Percentiles rank a stretch among this genome's conserved stretches.
Evolutionary conservation across 1,284 basidiomycete species (phyloP).

Genomic region (Anthracocystis walkeri): DNA sequence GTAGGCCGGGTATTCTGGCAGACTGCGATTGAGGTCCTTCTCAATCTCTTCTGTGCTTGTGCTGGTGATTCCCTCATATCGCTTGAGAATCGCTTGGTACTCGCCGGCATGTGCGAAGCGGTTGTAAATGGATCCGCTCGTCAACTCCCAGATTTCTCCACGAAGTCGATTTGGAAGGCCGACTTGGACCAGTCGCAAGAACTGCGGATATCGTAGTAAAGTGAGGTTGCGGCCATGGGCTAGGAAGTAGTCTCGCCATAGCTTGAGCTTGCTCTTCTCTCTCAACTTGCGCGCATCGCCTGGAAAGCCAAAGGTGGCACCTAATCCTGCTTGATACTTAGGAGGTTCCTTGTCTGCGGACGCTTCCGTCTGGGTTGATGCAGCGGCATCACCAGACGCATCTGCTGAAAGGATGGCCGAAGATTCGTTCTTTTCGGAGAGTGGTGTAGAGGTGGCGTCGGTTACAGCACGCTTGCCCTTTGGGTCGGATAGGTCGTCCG

Average conservation of each 20-base stretch:
- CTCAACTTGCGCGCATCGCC: slow-evolving; percentile 72
- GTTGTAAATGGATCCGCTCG: slow-evolving; percentile 89
- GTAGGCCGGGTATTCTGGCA: slow-evolving; percentile 68
- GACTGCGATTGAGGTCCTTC: slow-evolving; percentile 88
- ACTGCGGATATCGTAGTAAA: slow-evolving; percentile 94
- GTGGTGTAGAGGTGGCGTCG: slow-evolving; percentile 27
- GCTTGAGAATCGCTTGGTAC: slow-evolving; percentile 83
- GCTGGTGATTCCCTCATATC: slow-evolving; percentile 83
- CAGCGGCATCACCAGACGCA: slow-evolving; percentile 17
- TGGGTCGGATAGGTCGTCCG: slow-evolving; percentile 69
- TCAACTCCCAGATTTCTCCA: slow-evolving; percentile 98
- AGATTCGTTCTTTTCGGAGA: slow-evolving; percentile 25
- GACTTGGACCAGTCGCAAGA: slow-evolving; percentile 94
- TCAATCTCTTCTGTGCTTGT: slow-evolving; percentile 98
- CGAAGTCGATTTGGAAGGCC: slow-evolving; percentile 93
- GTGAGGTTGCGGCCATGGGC: slow-evolving; percentile 89
- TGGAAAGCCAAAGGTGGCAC: slow-evolving; percentile 68
- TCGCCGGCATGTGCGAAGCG: slow-evolving; percentile 88
- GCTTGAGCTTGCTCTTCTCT: slow-evolving; percentile 95
- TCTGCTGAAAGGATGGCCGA: slow-evolving; percentile 6
- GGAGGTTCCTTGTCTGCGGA: slow-evolving; percentile 37
- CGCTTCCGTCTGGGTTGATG: slow-evolving; percentile 9
- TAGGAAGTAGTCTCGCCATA: slow-evolving; percentile 85
- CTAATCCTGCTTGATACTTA: slow-evolving; percentile 60
- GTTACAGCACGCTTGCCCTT: slow-evolving; percentile 63